phyloP scores from a whole-genome alignment of 805 yeast genomes.

The Teunomyces aglyptinius region DNA sequence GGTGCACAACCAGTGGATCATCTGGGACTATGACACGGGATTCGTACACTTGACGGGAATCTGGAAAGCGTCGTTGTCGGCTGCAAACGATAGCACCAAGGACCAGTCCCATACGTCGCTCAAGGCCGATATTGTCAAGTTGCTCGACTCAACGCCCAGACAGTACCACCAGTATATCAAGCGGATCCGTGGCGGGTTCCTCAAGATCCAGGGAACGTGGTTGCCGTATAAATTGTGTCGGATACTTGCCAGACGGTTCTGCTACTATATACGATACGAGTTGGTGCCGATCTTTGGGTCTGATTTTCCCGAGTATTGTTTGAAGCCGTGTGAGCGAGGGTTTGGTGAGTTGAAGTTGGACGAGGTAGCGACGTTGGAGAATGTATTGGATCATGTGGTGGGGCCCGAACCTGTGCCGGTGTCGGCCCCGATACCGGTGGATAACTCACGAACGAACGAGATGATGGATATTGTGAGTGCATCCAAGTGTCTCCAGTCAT shows the following conservation, averaged over 20 bases:
- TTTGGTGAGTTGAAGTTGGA: conserved; percentile 60
- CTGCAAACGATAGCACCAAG: conserved; percentile 7
- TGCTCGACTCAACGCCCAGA: conserved; percentile 61
- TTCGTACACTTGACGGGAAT: conserved; percentile 85
- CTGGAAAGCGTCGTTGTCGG: conserved; percentile 59
- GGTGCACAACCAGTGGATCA: conserved; percentile 68
- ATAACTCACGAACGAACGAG: conserved; percentile 8
- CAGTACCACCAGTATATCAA: conserved; percentile 60
- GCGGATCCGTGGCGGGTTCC: conserved; percentile 85
- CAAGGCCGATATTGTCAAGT: conserved; percentile 77
- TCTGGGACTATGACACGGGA: conserved; percentile 85
- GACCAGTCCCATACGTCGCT: conserved; percentile 13
- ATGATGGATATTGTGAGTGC: conserved; percentile 35
- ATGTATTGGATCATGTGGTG: not conserved
- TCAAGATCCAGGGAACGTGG: conserved; percentile 96
- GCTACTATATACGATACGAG: conserved; percentile 73
- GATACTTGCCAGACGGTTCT: conserved; percentile 67
- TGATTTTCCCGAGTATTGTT: conserved; percentile 60
- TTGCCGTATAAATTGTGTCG: conserved; percentile 69
- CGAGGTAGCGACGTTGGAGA: conserved; percentile 18
- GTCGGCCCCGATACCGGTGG: not conserved
- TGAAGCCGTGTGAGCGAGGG: conserved; percentile 57
- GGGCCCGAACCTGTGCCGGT: not conserved
- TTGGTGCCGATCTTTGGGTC: conserved; percentile 79
- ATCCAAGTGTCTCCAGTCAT: conserved; percentile 33